Evolutionary conservation across 371 early-diverging fungal species (phyloP), one percentile per base, ranked within the genome.

Genomic region (Chytridium lagenaria): DNA sequence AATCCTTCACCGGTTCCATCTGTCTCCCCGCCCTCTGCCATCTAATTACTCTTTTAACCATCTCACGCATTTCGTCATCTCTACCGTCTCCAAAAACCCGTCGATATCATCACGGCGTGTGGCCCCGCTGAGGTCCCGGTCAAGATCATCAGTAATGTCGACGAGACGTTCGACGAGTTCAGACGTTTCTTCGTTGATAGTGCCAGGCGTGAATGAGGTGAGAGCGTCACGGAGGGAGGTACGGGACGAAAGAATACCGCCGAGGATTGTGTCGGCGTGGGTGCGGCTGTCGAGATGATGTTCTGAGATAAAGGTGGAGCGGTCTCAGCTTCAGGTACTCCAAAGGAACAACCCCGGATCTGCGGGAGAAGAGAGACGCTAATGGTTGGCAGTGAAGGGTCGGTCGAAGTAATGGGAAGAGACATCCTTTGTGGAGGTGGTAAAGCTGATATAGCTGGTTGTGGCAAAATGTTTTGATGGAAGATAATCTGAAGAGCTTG

Each of bases 1-100:
- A 51, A 49, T 75, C 78, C 65, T 76, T 77, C 50, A 80, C 74
- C 30, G 75, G 74, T 49, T 80, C 78, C 78, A 80, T 73, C 66
- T 80, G 76, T 50, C 38, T 67, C 28, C 78, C 80, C 0, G 77
- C 77, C 22, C 66, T 34, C 59, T 77, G 77, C 80, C 80, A 80
- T 52, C 34, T 67, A 28, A 80, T 61, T 12, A 77, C 66, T 80
- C 77, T 30, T 69, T 68, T 64, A 80, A 68, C 77, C 78, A 80
- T 7, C 69, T 59, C 1, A 80, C 22, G 51, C 77, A 80, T 39
- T 71, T 71, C 16, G 71, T 61, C 50, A 75, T 61, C 49, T 76
- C 76, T 7, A 80, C 59, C 1, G 66, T 50, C 40, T 77, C 73
- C 67, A 73, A 39, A 55, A 68, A 75, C 33, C 52, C 74, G 0